Conservation (phyloP, 108 stramenopile genomes). For the Skeletonema menzelii region DNA sequence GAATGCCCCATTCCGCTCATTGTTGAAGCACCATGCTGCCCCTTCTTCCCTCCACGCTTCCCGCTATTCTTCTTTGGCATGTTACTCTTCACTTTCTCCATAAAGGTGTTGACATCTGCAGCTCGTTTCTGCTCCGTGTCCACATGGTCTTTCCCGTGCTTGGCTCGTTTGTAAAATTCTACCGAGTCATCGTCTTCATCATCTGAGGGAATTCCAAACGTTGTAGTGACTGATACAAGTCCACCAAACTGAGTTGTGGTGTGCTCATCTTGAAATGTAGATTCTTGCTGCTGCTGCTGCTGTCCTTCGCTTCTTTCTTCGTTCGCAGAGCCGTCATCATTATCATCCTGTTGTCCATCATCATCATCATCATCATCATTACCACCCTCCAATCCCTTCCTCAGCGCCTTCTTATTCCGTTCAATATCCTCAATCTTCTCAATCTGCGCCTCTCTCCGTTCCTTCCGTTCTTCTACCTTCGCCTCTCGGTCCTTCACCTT, state of each 20-base stretch:
- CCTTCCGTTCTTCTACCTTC: constrained; percentile 64
- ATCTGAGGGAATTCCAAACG: constrained; percentile 54
- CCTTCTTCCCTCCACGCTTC: constrained; percentile 52
- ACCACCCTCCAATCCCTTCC: constrained; percentile 31
- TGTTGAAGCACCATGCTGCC: constrained; percentile 77
- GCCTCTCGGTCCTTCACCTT: constrained; percentile 86
- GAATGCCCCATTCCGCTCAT: constrained; percentile 84
- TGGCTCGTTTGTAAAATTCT: constrained; percentile 18
- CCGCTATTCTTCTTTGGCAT: constrained; percentile 56
- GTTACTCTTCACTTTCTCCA: constrained; percentile 67
- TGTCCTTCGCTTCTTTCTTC: not conserved
- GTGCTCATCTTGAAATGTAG: constrained; percentile 63
- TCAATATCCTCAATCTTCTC: constrained; percentile 76
- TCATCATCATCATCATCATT: constrained; percentile 25
- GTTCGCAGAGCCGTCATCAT: not conserved
- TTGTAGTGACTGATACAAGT: constrained; percentile 76
- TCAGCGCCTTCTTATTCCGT: constrained; percentile 52
- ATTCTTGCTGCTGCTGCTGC: constrained; percentile 6
- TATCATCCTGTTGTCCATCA: constrained; percentile 2
- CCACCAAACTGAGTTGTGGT: constrained; percentile 75
- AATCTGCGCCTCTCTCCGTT: constrained; percentile 53
- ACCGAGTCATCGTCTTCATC: constrained; percentile 45
- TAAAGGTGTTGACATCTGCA: constrained; percentile 70
- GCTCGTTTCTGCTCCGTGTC: constrained; percentile 68
- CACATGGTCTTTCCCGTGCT: constrained; percentile 39